Conservation (phyloP, 1,139 yeast species). For the Taphrina flavorubra region DNA sequence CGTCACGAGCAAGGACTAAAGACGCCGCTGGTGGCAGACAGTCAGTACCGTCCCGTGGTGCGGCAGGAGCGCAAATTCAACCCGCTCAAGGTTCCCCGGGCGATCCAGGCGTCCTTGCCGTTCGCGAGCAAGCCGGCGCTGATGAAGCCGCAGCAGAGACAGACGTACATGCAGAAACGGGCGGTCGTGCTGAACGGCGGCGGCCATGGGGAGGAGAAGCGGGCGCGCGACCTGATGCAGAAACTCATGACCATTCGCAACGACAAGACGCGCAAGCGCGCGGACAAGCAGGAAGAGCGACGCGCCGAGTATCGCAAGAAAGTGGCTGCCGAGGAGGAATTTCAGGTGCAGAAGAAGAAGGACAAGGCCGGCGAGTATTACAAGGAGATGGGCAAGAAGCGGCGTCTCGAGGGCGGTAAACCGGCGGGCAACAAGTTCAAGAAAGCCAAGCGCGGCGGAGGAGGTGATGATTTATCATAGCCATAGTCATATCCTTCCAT, state of each 20-base stretch:
- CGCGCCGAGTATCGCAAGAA: constrained; percentile 76
- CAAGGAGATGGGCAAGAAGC: constrained; percentile 61
- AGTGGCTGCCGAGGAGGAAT: constrained; percentile 73
- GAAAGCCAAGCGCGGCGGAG: constrained; percentile 23
- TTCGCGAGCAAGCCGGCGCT: constrained; percentile 82
- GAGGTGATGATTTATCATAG: constrained; percentile 16
- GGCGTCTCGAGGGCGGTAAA: constrained; percentile 38
- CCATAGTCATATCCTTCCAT: background rate
- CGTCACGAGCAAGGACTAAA: constrained; percentile 74
- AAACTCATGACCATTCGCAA: constrained; percentile 82
- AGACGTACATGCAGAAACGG: constrained; percentile 83
- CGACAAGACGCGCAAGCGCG: constrained; percentile 82
- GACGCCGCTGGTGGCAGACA: constrained; percentile 64
- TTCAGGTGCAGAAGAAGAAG: constrained; percentile 73
- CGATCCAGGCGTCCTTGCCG: constrained; percentile 78
- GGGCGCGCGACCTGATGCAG: constrained; percentile 86
- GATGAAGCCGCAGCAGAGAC: constrained; percentile 86
- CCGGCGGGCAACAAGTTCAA: constrained; percentile 34
- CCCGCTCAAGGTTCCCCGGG: constrained; percentile 81
- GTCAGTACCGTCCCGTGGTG: constrained; percentile 80
- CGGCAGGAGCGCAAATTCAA: constrained; percentile 86
- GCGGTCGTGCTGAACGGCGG: constrained; percentile 83
- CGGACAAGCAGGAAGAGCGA: constrained; percentile 75
- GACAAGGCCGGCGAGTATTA: constrained; percentile 88
- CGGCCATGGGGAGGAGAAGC: constrained; percentile 74